Evolutionary conservation across 495 filamentous ascomycete genomes (phyloP), one percentile per base, ranked within the genome.

Genomic region (Xylaria cubensis): DNA sequence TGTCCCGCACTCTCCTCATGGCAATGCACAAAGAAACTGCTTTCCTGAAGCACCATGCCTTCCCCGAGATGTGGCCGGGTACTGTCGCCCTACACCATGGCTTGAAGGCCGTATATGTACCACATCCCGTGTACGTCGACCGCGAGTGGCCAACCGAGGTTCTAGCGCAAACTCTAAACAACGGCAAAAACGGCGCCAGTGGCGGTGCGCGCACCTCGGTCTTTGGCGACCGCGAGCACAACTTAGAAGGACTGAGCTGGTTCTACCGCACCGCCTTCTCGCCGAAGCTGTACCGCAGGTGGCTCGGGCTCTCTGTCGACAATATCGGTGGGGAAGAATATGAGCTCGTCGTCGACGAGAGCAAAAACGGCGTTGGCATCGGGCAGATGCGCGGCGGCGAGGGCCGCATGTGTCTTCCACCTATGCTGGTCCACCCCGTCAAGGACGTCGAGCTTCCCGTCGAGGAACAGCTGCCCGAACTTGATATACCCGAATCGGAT

Each of bases 51-150:
- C 95, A 95, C 81, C 92, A 91, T 73, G 95, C 96, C 82, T 98
- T 97, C 83, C 92, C 93, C 0, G 96, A 99, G 80, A 98, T 98
- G 94, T 98, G 93, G 93, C 92, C 95, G 0, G 92, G 92, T 21
- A 93, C 92, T 0, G 87, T 90, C 5, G 92, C 95, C 9, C 86
- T 99, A 4, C 97, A 98, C 66, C 96, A 98, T 78, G 96, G 96
- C 13, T 90, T 93, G 84, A 99, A 99, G 82, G 96, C 93, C 58
- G 96, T 99, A 29, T 97, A 91, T 76, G 94, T 91, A 15, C 96
- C 96, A 1, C 96, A 99, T 77, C 94, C 95, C 0, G 86, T 97
- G 48, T 97, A 92, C 78, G 88, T 99, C 29, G 96, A 99, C 79
- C 92, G 96, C 56, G 85, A 88, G 63, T 99, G 96, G 96, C 96